phyloP scores from a whole-genome alignment of 2,329 filamentous ascomycete genomes.

The Ascochyta fabae region DNA sequence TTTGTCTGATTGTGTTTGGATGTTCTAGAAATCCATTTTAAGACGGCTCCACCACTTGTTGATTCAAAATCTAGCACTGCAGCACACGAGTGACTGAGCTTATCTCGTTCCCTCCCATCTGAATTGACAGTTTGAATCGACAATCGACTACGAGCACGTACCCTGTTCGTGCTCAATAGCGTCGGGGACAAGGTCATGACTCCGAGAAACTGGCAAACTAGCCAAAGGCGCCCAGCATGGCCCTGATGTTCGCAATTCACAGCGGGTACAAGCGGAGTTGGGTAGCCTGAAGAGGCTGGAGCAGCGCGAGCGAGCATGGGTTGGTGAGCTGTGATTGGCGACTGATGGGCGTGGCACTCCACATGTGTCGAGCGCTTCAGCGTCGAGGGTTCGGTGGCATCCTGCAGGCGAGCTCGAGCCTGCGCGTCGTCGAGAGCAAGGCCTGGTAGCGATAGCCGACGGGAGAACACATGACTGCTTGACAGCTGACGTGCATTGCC shows the following conservation, averaged over 20 bases:
- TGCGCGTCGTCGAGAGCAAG: constrained; percentile 6
- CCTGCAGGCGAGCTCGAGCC: constrained; percentile 24
- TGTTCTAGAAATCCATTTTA: too few relatives aligned
- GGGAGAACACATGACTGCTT: constrained; percentile 17
- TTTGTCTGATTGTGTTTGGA: too few relatives aligned
- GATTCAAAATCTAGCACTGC: neutral
- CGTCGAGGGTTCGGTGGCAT: constrained; percentile 20
- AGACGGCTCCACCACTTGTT: too few relatives aligned
- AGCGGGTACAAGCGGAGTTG: constrained; percentile 15
- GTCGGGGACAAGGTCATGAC: constrained; percentile 11
- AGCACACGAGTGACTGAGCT: neutral
- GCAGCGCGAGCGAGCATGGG: neutral
- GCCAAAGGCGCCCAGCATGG: constrained; percentile 5
- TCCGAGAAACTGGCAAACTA: constrained; percentile 17
- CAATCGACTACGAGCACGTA: too few relatives aligned
- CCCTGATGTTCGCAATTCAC: constrained; percentile 14
- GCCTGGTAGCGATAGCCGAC: constrained; percentile 18
- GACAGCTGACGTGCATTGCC: constrained; percentile 14
- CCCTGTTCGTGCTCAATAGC: neutral
- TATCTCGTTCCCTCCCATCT: constrained; percentile 7
- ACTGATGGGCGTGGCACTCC: constrained; percentile 1
- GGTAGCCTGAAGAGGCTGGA: constrained; percentile 19
- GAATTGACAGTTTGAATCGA: too few relatives aligned
- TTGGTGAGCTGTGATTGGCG: constrained; percentile 6
- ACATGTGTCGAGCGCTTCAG: constrained; percentile 9